A percentile compares a stretch with the other conserved stretches of the same genome.
Evolutionary conservation across 2,329 filamentous ascomycete species (phyloP).

Genomic region (Sclerotiophoma versabilis): DNA sequence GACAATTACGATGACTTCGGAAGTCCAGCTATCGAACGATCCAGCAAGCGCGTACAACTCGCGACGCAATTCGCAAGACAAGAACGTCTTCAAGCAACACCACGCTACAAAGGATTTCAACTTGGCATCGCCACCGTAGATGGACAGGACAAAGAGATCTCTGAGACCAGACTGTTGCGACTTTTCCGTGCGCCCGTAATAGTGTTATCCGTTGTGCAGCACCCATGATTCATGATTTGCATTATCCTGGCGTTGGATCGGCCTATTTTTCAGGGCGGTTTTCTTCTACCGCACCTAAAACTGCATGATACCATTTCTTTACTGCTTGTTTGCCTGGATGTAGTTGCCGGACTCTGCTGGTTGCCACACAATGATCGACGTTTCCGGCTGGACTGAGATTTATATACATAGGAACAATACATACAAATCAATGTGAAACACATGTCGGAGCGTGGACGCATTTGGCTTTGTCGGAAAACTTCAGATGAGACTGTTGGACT

Average conservation of each 20-base stretch:
- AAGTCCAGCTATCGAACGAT: conserved; percentile 26
- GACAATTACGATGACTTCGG: conserved; percentile 30
- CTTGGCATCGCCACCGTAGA: background rate
- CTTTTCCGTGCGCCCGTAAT: background rate
- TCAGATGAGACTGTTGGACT: background rate
- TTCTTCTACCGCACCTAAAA: background rate
- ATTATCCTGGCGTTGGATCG: conserved; percentile 12
- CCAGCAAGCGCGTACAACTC: conserved; percentile 9
- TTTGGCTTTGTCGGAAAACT: background rate
- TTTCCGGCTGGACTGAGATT: background rate
- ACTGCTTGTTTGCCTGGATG: background rate
- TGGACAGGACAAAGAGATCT: background rate
- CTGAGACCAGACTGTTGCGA: background rate
- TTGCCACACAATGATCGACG: background rate
- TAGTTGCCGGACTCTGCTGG: background rate
- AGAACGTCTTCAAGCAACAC: conserved; percentile 1
- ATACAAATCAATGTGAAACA: background rate
- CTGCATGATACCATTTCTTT: conserved; percentile 14
- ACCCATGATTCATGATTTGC: conserved; percentile 8
- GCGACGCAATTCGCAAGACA: background rate
- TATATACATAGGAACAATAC: background rate
- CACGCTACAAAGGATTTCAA: conserved; percentile 3
- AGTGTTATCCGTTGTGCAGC: background rate
- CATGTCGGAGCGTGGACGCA: background rate
- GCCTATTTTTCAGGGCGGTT: background rate